Percentiles rank a stretch among this genome's conserved stretches.
Evolutionary conservation across 306 rosid species (phyloP).

Genomic region (Chamaecrista fasciculata): DNA sequence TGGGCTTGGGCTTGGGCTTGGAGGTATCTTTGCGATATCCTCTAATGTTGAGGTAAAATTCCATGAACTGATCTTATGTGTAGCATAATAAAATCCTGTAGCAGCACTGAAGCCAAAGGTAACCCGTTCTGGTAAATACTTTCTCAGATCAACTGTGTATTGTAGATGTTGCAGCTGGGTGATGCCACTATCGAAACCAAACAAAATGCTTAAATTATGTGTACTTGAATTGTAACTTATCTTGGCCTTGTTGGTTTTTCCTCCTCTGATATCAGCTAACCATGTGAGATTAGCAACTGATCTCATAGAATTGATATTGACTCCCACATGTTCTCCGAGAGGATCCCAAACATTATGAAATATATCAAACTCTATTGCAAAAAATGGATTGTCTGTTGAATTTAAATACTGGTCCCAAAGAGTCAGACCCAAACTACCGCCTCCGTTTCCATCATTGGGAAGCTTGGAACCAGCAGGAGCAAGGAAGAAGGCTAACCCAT

Average conservation of each 20-base stretch:
- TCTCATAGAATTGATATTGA: neutral
- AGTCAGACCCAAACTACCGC: slow-evolving; percentile 14
- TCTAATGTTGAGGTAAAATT: no score
- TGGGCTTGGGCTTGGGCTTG: neutral
- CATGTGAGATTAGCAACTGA: neutral
- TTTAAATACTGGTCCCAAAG: neutral
- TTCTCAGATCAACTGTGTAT: slow-evolving; percentile 24
- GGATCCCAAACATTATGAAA: slow-evolving; percentile 13
- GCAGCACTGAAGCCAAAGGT: slow-evolving; percentile 45
- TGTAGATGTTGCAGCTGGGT: neutral
- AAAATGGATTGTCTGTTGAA: slow-evolving; percentile 30
- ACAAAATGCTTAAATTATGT: no score
- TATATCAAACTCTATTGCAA: slow-evolving; percentile 40
- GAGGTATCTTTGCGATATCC: no score
- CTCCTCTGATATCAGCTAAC: no score
- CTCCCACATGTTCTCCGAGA: neutral
- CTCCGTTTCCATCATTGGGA: neutral
- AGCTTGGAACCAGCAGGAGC: slow-evolving; percentile 28
- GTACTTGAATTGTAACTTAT: neutral
- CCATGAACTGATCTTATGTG: no score
- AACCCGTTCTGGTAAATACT: slow-evolving; percentile 29
- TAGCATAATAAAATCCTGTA: no score
- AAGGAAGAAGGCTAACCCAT: slow-evolving; percentile 51
- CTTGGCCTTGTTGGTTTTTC: neutral
- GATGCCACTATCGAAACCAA: no score